Percentiles rank a stretch among this genome's conserved stretches.
These are phyloP conservation scores for Glonium stellatum DNA, from an alignment of 495 filamentous ascomycete species.

Conservation along the genomic window DNA sequence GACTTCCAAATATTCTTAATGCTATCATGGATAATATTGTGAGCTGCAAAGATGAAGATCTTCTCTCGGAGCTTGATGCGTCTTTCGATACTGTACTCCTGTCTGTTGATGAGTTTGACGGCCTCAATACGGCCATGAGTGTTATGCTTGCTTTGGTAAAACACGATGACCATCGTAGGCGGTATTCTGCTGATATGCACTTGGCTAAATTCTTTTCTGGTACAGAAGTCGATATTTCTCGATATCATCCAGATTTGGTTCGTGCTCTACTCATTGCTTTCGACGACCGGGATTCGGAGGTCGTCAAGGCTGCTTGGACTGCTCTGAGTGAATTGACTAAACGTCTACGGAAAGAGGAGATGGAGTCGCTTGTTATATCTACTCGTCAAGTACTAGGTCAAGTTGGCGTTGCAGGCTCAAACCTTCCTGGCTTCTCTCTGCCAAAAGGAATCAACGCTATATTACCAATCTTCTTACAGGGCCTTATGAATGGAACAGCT, in stretches of 20 bases:
- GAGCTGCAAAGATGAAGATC: slow-evolving; percentile 63
- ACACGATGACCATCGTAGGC: slow-evolving; percentile 81
- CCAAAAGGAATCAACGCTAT: slow-evolving; percentile 98
- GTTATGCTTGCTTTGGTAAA: slow-evolving; percentile 81
- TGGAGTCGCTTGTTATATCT: slow-evolving; percentile 86
- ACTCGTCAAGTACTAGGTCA: slow-evolving; percentile 77
- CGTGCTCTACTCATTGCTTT: slow-evolving; percentile 83
- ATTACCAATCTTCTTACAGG: slow-evolving; percentile 93
- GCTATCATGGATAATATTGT: slow-evolving; percentile 89
- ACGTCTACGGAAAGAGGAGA: slow-evolving; percentile 90
- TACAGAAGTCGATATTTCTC: slow-evolving; percentile 78
- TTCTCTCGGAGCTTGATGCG: slow-evolving; percentile 62
- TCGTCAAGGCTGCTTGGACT: slow-evolving; percentile 88
- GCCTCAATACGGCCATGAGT: slow-evolving; percentile 89
- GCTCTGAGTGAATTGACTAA: slow-evolving; percentile 83
- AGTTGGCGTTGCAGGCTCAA: slow-evolving; percentile 77
- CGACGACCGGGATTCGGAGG: slow-evolving; percentile 72
- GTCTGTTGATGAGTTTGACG: slow-evolving; percentile 93
- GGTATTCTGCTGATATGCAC: slow-evolving; percentile 68
- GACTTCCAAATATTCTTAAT: slow-evolving; percentile 82
- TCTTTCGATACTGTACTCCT: slow-evolving; percentile 83
- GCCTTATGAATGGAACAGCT: slow-evolving; percentile 87
- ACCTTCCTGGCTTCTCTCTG: slow-evolving; percentile 81
- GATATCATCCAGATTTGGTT: slow-evolving; percentile 92
- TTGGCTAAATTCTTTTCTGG: slow-evolving; percentile 82